phyloP scores from a whole-genome alignment of 495 filamentous ascomycete species.

The Glarea lozoyensis region DNA sequence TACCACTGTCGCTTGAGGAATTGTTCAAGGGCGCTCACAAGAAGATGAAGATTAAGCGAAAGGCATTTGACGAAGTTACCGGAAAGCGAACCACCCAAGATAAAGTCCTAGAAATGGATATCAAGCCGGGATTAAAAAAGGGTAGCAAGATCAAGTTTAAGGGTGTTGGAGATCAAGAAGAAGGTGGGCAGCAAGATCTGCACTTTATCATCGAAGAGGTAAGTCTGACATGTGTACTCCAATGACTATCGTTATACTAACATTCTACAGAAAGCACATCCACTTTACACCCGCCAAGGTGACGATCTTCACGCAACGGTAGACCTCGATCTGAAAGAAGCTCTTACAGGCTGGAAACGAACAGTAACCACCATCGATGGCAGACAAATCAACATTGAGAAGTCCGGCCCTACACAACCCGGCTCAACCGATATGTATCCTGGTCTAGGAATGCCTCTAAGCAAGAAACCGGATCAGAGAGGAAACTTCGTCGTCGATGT shows the following conservation, averaged over 20 bases:
- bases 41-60: slow-evolving; percentile 96
- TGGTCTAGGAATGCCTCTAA: slow-evolving; percentile 79
- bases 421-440: slow-evolving; percentile 77
- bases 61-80: slow-evolving; percentile 71
- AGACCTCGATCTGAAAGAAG: slow-evolving; percentile 85
- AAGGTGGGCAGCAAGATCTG: slow-evolving; percentile 93
- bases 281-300: slow-evolving; percentile 71
- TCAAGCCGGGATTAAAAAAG: slow-evolving; percentile 90
- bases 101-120: slow-evolving; percentile 82
- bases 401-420: slow-evolving; percentile 75
- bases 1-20: slow-evolving; percentile 79
- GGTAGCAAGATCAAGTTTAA: slow-evolving; percentile 97
- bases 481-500: slow-evolving; percentile 86
- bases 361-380: slow-evolving; percentile 91
- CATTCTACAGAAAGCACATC: slow-evolving; percentile 63
- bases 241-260: slow-evolving; percentile 11
- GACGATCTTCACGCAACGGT: slow-evolving; percentile 74
- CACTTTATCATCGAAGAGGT: slow-evolving; percentile 94
- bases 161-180: slow-evolving; percentile 91
- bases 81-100: slow-evolving; percentile 82
- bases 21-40: slow-evolving; percentile 77
- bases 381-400: slow-evolving; percentile 66
- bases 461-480: slow-evolving; percentile 73
- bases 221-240: slow-evolving; percentile 28
- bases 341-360: slow-evolving; percentile 88